Percentiles rank a stretch among this genome's conserved stretches.
Evolutionary conservation across 805 yeast genomes (phyloP).

Genomic region (Yarrowia osloensis): DNA sequence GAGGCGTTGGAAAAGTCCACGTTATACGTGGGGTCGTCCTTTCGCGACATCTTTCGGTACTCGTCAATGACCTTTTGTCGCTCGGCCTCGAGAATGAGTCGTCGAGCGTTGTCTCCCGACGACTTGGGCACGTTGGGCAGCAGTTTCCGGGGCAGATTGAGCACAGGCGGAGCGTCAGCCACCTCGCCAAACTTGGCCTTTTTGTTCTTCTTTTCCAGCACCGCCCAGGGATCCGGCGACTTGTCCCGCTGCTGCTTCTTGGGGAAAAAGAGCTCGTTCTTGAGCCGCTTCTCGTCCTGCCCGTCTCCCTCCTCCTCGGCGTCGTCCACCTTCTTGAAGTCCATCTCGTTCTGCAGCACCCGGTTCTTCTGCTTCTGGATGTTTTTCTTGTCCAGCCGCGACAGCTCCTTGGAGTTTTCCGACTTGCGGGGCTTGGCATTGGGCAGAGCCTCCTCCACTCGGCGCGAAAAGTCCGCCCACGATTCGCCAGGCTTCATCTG

Average conservation of each 20-base stretch:
- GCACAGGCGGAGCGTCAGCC: conserved; percentile 47
- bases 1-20: conserved; percentile 25
- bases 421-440: conserved; percentile 41
- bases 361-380: conserved; percentile 35
- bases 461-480: conserved; percentile 44
- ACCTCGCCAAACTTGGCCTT: conserved; percentile 47
- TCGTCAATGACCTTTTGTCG: conserved; percentile 43
- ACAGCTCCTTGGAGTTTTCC: conserved; percentile 38
- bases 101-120: conserved; percentile 45
- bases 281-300: conserved; percentile 4
- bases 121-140: conserved; percentile 45
- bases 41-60: conserved; percentile 41
- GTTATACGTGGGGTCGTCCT: conserved; percentile 24
- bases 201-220: conserved; percentile 37
- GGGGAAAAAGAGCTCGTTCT: conserved; percentile 8
- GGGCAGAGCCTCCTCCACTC: conserved; percentile 48
- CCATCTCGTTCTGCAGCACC: conserved; percentile 35
- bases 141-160: conserved; percentile 41
- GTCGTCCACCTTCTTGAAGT: conserved; percentile 27
- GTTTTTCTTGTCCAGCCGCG: conserved; percentile 39
- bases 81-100: conserved; percentile 45
- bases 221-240: conserved; percentile 50
- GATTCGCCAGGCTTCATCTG: conserved; percentile 44
- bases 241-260: conserved; percentile 37
- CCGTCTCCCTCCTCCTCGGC: conserved; percentile 32